These are phyloP conservation scores for Cystobasidium tubakii DNA, from an alignment of 768 basidiomycete species.

Conservation along the genomic window DNA sequence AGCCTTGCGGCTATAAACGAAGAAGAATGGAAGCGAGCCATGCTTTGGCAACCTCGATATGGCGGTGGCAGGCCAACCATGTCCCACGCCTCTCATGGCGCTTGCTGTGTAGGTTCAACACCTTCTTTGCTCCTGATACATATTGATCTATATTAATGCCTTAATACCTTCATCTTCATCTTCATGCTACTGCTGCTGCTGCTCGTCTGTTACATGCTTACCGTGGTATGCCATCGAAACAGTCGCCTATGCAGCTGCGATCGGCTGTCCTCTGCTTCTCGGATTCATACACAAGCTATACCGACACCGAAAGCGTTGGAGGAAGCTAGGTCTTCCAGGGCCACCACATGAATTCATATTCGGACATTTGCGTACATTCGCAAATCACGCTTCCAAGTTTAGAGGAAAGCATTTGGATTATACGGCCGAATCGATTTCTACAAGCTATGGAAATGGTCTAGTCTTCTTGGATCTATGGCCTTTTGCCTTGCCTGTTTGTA, in stretches of 20 bases:
- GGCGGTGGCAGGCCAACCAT: not conserved
- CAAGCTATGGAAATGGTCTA: conserved; percentile 15
- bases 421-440: conserved; percentile 23
- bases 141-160: too few species aligned
- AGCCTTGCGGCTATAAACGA: too few species aligned
- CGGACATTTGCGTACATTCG: conserved; percentile 23
- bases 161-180: not conserved
- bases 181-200: not conserved
- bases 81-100: not conserved
- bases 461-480: conserved; percentile 33
- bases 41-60: not conserved
- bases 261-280: conserved; percentile 14
- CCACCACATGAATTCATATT: conserved; percentile 24
- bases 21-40: not conserved
- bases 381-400: conserved; percentile 4
- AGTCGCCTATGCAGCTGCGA: conserved; percentile 18
- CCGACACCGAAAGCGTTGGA: conserved; percentile 26
- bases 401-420: conserved; percentile 29
- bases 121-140: too few species aligned
- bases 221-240: not conserved
- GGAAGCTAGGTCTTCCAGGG: conserved; percentile 27
- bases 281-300: conserved; percentile 25
- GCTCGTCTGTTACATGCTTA: not conserved
- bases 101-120: not conserved
- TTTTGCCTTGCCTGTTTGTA: conserved; percentile 27